These are phyloP conservation scores for Phialophora verrucosa DNA, from an alignment of 2,329 filamentous ascomycete species.

Conservation along the genomic window DNA sequence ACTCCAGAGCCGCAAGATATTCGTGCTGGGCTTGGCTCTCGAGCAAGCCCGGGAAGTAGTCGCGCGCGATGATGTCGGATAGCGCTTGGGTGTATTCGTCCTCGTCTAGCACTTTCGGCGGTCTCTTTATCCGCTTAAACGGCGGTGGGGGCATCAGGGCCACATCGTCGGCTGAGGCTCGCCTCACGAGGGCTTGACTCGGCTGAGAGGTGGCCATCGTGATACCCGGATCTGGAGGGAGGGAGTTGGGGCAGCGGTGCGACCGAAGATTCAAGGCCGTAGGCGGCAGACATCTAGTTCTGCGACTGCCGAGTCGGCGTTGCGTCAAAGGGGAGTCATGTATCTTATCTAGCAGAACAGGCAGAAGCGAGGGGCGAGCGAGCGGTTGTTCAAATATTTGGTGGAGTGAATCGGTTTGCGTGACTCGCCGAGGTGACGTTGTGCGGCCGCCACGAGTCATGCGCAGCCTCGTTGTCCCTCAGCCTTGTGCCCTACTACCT, in stretches of 20 bases:
- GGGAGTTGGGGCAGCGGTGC: neutral
- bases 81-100: constrained; percentile 89
- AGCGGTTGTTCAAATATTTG: neutral
- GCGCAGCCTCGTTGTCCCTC: neutral
- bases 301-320: neutral
- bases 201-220: constrained; percentile 23
- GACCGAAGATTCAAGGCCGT: neutral
- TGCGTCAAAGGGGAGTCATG: neutral
- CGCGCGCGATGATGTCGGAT: constrained; percentile 91
- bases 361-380: neutral
- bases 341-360: neutral
- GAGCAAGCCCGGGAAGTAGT: constrained; percentile 92
- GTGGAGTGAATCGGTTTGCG: neutral
- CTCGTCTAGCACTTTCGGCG: constrained; percentile 86
- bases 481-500: neutral
- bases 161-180: constrained; percentile 27
- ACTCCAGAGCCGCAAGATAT: constrained; percentile 88
- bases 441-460: neutral
- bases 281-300: neutral
- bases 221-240: neutral
- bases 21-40: constrained; percentile 88
- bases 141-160: constrained; percentile 87
- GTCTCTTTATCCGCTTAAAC: constrained; percentile 88
- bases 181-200: constrained; percentile 30
- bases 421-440: neutral